phyloP scores from a whole-genome alignment of 2,329 filamentous ascomycete species.

The Trichoderma afroharzianum region DNA sequence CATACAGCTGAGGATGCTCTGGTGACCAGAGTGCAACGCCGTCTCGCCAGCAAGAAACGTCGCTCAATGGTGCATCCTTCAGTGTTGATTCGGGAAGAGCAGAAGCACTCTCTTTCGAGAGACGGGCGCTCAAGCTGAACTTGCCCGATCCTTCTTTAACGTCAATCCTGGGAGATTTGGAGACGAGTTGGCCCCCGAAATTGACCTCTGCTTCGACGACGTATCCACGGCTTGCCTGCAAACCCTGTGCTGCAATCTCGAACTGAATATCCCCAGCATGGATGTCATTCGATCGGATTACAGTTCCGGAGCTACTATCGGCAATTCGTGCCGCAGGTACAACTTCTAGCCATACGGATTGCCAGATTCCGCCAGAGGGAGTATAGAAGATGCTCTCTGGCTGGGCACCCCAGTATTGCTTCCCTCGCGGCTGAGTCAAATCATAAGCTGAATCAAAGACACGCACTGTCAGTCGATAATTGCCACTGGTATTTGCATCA shows the following conservation, averaged over 20 bases:
- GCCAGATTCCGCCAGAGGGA: conserved; percentile 56
- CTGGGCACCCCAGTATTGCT: conserved; percentile 62
- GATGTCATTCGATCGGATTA: conserved; percentile 54
- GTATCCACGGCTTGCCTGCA: conserved; percentile 44
- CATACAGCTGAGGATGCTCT: conserved; percentile 55
- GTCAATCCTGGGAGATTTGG: conserved; percentile 29
- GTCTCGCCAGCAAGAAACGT: conserved; percentile 45
- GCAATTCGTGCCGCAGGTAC: conserved; percentile 51
- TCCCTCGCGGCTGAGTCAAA: conserved; percentile 61
- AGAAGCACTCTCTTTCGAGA: conserved; percentile 40
- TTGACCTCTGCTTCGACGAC: conserved; percentile 52
- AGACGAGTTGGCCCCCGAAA: conserved; percentile 46
- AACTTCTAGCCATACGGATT: conserved; percentile 54
- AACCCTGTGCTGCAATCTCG: conserved; percentile 46
- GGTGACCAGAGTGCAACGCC: conserved; percentile 61
- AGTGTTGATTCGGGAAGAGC: conserved; percentile 37
- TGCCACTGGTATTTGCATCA: conserved; percentile 22
- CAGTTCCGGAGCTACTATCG: conserved; percentile 55
- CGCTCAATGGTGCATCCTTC: conserved; percentile 32
- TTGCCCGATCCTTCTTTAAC: not conserved
- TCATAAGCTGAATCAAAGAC: conserved; percentile 63
- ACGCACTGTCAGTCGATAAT: conserved; percentile 49
- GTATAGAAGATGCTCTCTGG: conserved; percentile 60
- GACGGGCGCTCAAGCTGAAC: conserved; percentile 25
- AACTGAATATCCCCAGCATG: conserved; percentile 48